Evolutionary conservation across 306 rosid species (phyloP).

Genomic region (Cicer pinnatifidum): DNA sequence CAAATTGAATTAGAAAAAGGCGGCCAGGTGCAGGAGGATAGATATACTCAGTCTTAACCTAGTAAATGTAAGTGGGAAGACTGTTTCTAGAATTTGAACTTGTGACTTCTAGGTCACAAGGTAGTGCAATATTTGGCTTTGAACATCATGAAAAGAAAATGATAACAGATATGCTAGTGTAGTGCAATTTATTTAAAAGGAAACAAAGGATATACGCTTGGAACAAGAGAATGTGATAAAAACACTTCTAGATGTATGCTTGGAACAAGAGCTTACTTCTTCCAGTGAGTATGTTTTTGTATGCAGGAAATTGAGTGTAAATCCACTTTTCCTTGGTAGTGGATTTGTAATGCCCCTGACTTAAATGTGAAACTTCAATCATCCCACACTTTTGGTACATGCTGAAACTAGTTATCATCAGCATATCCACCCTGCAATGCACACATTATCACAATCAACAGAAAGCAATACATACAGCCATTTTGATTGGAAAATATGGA

Average conservation of each 20-base stretch:
- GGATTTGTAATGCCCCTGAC: constrained; percentile 34
- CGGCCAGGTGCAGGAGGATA: too few species aligned
- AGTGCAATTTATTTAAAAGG: not conserved
- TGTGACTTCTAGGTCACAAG: too few species aligned
- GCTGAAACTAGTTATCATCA: constrained; percentile 46
- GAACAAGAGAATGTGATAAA: constrained; percentile 17
- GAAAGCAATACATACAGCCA: not conserved
- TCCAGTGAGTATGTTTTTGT: constrained; percentile 23
- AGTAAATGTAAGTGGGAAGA: too few species aligned
- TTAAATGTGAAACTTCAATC: constrained; percentile 44
- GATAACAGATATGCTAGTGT: not conserved
- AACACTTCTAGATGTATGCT: constrained; percentile 1
- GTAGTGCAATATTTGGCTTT: too few species aligned
- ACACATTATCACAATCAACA: constrained; percentile 20
- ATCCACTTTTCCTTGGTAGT: constrained; percentile 34
- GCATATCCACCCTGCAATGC: constrained; percentile 48
- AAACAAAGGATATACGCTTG: not conserved
- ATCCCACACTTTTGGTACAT: constrained; percentile 45
- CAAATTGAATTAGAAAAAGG: not conserved
- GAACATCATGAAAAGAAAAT: not conserved
- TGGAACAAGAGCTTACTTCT: constrained; percentile 44
- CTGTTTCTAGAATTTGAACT: too few species aligned
- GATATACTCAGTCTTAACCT: too few species aligned
- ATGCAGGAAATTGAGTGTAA: constrained; percentile 42
- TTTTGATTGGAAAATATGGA: not conserved